A percentile compares a stretch with the other conserved stretches of the same genome.
Evolutionary conservation across 495 filamentous ascomycete species (phyloP).

Genomic region (Symbiotaphrina buchneri): DNA sequence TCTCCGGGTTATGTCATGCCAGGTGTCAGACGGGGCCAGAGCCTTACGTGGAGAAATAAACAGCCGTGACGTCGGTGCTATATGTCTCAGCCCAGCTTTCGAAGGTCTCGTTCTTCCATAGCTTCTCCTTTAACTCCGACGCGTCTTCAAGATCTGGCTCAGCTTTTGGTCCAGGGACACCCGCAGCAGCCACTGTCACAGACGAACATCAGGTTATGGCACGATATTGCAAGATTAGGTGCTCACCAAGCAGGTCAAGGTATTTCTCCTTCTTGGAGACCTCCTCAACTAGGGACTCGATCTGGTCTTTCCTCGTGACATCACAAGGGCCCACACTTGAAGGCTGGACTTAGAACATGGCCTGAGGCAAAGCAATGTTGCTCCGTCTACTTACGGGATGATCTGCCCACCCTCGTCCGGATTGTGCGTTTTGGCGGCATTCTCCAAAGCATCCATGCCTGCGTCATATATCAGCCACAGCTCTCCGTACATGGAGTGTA

Average conservation of each 20-base stretch:
- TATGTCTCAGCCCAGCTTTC: constrained; percentile 17
- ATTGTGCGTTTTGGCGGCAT: constrained; percentile 14
- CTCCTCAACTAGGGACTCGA: constrained; percentile 12
- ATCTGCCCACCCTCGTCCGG: constrained; percentile 14
- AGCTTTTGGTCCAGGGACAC: constrained; percentile 15
- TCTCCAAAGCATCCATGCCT: constrained; percentile 14
- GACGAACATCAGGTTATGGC: too few relatives aligned
- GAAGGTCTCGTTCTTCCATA: constrained; percentile 17
- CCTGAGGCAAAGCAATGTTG: neutral
- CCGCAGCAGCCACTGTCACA: constrained; percentile 13
- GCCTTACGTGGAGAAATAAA: constrained; percentile 17
- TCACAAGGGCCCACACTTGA: constrained; percentile 14
- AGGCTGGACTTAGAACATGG: neutral
- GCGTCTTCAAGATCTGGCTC: constrained; percentile 12
- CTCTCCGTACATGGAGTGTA: too few relatives aligned
- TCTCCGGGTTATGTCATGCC: neutral
- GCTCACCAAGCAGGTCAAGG: constrained; percentile 12
- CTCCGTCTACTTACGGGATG: constrained; percentile 9
- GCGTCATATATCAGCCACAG: neutral
- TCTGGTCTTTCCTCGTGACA: constrained; percentile 17
- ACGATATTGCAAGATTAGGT: too few relatives aligned
- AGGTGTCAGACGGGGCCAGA: neutral
- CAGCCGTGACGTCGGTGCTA: constrained; percentile 16
- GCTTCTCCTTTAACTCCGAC: constrained; percentile 12
- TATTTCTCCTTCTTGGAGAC: constrained; percentile 15